These are phyloP conservation scores for Beauveria sp. DNA, from an alignment of 2,329 filamentous ascomycete species.

Conservation along the genomic window DNA sequence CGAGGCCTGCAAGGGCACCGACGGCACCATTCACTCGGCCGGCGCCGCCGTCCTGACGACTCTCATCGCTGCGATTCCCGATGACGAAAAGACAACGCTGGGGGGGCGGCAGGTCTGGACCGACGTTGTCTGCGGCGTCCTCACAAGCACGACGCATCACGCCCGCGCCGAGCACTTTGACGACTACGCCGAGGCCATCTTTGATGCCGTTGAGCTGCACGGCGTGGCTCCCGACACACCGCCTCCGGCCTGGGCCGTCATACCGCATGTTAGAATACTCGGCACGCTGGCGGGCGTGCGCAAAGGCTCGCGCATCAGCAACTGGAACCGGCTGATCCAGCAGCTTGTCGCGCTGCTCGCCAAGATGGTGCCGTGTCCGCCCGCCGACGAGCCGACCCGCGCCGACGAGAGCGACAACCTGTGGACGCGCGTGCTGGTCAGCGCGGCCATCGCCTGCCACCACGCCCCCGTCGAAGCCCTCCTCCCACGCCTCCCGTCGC, in stretches of 20 bases:
- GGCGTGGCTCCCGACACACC: constrained; percentile 13
- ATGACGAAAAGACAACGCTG: constrained; percentile 40
- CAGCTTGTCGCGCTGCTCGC: constrained; percentile 47
- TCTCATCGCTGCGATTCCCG: constrained; percentile 44
- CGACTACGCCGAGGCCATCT: constrained; percentile 56
- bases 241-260: constrained; percentile 30
- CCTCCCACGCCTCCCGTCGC: constrained; percentile 58
- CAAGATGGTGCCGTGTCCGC: constrained; percentile 36
- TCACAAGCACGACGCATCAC: constrained; percentile 79
- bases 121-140: constrained; percentile 64
- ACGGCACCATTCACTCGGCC: constrained; percentile 51
- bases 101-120: constrained; percentile 45
- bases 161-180: constrained; percentile 66
- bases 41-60: constrained; percentile 45
- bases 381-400: constrained; percentile 26
- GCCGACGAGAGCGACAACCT: constrained; percentile 31
- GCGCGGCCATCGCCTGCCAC: constrained; percentile 60
- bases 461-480: constrained; percentile 72
- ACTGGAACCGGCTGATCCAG: constrained; percentile 63
- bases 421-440: constrained; percentile 53
- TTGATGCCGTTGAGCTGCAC: constrained; percentile 37
- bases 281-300: constrained; percentile 71
- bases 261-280: constrained; percentile 51
- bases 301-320: constrained; percentile 63
- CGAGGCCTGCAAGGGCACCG: constrained; percentile 65